These are phyloP conservation scores for Hirsutella rhossiliensis DNA, from an alignment of 2,329 filamentous ascomycete genomes.

Conservation along the genomic window DNA sequence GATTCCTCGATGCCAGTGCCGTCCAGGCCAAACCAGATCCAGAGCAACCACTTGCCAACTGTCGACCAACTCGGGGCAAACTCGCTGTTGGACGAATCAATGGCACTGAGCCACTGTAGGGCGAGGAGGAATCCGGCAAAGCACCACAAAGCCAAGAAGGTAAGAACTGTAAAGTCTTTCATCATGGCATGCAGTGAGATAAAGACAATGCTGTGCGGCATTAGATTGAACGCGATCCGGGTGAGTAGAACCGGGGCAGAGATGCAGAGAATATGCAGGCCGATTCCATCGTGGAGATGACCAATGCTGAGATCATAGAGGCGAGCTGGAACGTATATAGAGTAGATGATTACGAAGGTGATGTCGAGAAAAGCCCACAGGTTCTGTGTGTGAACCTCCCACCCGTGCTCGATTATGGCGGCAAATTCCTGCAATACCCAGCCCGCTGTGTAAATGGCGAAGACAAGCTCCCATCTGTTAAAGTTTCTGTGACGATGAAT, in stretches of 20 bases:
- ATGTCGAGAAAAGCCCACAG: slow-evolving; percentile 65
- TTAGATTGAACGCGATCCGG: slow-evolving; percentile 58
- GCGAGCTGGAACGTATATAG: slow-evolving; percentile 47
- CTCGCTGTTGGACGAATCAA: slow-evolving; percentile 14
- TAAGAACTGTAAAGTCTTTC: slow-evolving; percentile 57
- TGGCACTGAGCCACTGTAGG: slow-evolving; percentile 48
- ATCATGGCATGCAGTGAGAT: slow-evolving; percentile 65
- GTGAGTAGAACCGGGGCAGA: slow-evolving; percentile 60
- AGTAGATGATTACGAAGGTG: slow-evolving; percentile 53
- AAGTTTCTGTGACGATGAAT: slow-evolving; percentile 36
- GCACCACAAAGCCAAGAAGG: slow-evolving; percentile 53
- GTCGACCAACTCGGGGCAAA: slow-evolving; percentile 30
- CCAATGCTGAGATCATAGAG: slow-evolving; percentile 39
- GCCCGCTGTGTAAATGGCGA: slow-evolving; percentile 51
- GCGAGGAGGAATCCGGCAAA: slow-evolving; percentile 61
- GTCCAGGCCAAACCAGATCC: slow-evolving; percentile 70
- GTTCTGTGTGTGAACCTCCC: slow-evolving; percentile 61
- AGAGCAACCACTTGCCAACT: slow-evolving; percentile 66
- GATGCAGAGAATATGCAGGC: slow-evolving; percentile 52
- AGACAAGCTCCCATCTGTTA: slow-evolving; percentile 43
- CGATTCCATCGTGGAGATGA: slow-evolving; percentile 37
- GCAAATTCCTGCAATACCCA: slow-evolving; percentile 58
- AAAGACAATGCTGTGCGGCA: slow-evolving; percentile 66
- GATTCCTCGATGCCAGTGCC: slow-evolving; percentile 41
- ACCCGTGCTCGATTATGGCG: slow-evolving; percentile 51